phyloP scores from a whole-genome alignment of 2,329 filamentous ascomycete species.

The Epicoccum sorghinum region DNA sequence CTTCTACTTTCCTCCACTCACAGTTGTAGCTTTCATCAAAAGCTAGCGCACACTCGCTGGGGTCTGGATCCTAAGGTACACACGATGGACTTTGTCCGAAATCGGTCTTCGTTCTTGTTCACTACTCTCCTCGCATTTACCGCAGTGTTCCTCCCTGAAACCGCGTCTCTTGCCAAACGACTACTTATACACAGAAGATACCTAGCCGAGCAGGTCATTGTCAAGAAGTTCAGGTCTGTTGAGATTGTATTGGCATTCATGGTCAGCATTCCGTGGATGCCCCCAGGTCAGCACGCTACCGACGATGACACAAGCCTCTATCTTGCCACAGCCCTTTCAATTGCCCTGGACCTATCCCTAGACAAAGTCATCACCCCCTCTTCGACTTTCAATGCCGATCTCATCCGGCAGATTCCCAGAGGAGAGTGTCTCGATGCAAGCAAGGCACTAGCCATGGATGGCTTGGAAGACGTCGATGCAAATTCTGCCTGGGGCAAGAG shows the following conservation, averaged over 20 bases:
- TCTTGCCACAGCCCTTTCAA: conserved; percentile 71
- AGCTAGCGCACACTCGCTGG: conserved; percentile 75
- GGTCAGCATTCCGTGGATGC: conserved; percentile 79
- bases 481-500: conserved; percentile 65
- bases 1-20: neutral
- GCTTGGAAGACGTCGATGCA: conserved; percentile 68
- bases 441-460: conserved; percentile 70
- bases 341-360: conserved; percentile 71
- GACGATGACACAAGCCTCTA: conserved; percentile 77
- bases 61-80: conserved; percentile 72
- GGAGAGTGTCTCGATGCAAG: conserved; percentile 73
- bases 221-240: conserved; percentile 68
- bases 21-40: conserved; percentile 66
- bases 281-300: conserved; percentile 67
- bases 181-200: conserved; percentile 68
- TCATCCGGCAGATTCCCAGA: conserved; percentile 60
- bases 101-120: conserved; percentile 72
- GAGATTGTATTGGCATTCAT: conserved; percentile 78
- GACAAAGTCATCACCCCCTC: conserved; percentile 71
- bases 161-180: conserved; percentile 68
- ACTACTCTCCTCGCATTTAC: conserved; percentile 74
- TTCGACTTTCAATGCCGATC: conserved; percentile 53
- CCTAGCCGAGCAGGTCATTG: conserved; percentile 67
- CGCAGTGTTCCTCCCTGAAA: conserved; percentile 69
- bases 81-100: conserved; percentile 68